A percentile compares a stretch with the other conserved stretches of the same genome.
phyloP scores from a whole-genome alignment of 495 filamentous ascomycete genomes.

The Astrothelium subdiscretum region DNA sequence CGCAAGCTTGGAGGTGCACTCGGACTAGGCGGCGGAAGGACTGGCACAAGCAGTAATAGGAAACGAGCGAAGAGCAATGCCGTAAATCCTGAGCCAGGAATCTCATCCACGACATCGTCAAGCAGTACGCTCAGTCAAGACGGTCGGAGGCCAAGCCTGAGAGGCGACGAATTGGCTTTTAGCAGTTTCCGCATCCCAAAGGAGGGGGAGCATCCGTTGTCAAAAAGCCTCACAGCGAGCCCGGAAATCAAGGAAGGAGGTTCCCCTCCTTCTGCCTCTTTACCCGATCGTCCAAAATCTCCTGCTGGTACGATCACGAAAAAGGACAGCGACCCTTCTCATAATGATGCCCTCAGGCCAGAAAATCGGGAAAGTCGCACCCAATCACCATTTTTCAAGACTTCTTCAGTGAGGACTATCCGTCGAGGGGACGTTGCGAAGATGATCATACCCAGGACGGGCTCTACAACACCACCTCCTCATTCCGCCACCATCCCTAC shows the following conservation, averaged over 20 bases:
- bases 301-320: slow-evolving; percentile 7
- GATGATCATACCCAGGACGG: slow-evolving; percentile 49
- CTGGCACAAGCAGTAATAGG: slow-evolving; percentile 8
- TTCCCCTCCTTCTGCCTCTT: slow-evolving; percentile 29
- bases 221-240: slow-evolving; percentile 67
- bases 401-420: not conserved
- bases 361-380: not conserved
- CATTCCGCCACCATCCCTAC: slow-evolving; percentile 31
- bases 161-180: slow-evolving; percentile 58
- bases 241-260: slow-evolving; percentile 44
- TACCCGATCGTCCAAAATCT: slow-evolving; percentile 25
- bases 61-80: slow-evolving; percentile 25
- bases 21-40: slow-evolving; percentile 15
- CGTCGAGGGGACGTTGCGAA: slow-evolving; percentile 20
- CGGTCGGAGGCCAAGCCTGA: slow-evolving; percentile 55
- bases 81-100: slow-evolving; percentile 12
- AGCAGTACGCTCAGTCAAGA: slow-evolving; percentile 48
- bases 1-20: slow-evolving; percentile 34
- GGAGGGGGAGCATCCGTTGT: slow-evolving; percentile 64
- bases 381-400: not conserved
- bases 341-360: not conserved
- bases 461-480: slow-evolving; percentile 32
- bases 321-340: slow-evolving; percentile 13
- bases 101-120: slow-evolving; percentile 22
- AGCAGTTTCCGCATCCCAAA: slow-evolving; percentile 8